A percentile compares a stretch with the other conserved stretches of the same genome.
These are phyloP conservation scores for Mallotus japonicus DNA, from an alignment of 441 rosid species.

Conservation along the genomic window DNA sequence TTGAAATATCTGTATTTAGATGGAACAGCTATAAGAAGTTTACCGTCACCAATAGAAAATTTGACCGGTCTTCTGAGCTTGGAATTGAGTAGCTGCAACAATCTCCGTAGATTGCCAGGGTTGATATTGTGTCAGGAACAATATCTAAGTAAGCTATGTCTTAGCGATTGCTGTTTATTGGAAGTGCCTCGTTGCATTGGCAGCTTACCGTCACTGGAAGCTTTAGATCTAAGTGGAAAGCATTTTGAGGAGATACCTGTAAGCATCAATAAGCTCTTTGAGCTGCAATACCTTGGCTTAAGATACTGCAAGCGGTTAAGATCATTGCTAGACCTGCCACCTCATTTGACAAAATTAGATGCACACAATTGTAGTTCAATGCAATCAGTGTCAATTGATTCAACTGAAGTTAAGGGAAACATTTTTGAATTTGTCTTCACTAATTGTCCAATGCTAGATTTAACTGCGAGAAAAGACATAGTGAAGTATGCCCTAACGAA, in stretches of 20 bases:
- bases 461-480: not conserved
- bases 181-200: not conserved
- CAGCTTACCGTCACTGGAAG: conserved; percentile 2
- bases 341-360: not conserved
- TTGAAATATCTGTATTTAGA: conserved; percentile 9
- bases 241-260: not conserved
- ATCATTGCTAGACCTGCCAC: conserved; percentile 14
- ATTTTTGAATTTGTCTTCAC: conserved; percentile 1
- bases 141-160: not conserved
- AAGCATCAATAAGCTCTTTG: conserved; percentile 13
- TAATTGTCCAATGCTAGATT: conserved; percentile 12
- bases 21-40: not conserved
- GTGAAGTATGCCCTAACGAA: not conserved
- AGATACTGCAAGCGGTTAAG: conserved; percentile 10
- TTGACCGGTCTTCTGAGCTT: not conserved
- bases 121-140: too few species aligned
- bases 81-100: not conserved
- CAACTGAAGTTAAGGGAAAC: too few species aligned
- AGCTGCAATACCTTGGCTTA: not conserved
- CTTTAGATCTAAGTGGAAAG: not conserved
- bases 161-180: not conserved
- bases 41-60: conserved; percentile 1
- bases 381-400: not conserved
- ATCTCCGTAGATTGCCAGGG: not conserved
- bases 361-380: conserved; percentile 9